Evolutionary conservation across 2,329 filamentous ascomycete genomes (phyloP).

Genomic region (Fusarium sp.): DNA sequence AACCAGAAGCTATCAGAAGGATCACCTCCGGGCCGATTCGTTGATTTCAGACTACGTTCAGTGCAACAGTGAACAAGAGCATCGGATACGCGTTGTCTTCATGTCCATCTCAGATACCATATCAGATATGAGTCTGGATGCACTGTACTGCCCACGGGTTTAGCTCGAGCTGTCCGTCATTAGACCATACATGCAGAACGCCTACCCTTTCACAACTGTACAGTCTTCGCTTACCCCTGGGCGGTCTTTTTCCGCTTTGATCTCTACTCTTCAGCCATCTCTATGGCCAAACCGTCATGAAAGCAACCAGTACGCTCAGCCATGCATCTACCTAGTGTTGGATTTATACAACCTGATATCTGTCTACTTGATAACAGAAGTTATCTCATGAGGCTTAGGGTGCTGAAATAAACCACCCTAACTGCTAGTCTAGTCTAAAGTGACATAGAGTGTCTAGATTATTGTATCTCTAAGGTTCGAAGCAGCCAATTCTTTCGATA

Average conservation of each 20-base stretch:
- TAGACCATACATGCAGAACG: not conserved
- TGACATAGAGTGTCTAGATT: not conserved
- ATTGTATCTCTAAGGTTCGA: not conserved
- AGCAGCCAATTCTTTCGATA: not conserved
- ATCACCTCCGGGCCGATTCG: conserved; percentile 14
- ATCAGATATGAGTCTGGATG: not conserved
- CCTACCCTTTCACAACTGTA: not conserved
- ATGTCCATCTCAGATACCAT: not conserved
- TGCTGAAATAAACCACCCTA: not conserved
- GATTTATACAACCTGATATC: not conserved
- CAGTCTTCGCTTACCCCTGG: not conserved
- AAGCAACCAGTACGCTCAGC: not conserved
- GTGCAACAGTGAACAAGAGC: not conserved
- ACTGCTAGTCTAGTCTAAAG: not conserved
- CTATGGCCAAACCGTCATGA: not conserved
- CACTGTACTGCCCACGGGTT: not conserved
- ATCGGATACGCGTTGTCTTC: not conserved
- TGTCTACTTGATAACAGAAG: not conserved
- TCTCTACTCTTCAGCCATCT: not conserved
- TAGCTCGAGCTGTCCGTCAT: not conserved
- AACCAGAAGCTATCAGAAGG: conserved; percentile 3
- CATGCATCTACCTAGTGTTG: not conserved
- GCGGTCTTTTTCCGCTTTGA: not conserved
- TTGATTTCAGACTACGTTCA: not conserved
- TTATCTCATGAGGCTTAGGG: not conserved